phyloP scores from a whole-genome alignment of 2,329 filamentous ascomycete genomes.

The Verticillium albo-atrum region DNA sequence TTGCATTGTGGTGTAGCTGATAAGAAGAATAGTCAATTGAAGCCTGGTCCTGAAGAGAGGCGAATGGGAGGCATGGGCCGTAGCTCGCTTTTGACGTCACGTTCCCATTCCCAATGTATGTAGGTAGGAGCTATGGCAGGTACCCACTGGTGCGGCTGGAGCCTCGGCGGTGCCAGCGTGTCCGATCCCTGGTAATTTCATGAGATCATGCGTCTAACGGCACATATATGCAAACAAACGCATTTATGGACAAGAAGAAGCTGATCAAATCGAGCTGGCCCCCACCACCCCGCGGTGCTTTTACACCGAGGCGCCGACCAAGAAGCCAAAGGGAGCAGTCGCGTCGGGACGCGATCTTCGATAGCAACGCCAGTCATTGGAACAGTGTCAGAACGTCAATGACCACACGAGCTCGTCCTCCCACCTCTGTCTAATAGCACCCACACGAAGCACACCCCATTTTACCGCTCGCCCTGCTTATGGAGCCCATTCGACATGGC shows the following conservation, averaged over 20 bases:
- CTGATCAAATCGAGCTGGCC: background rate
- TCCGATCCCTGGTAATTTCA: no score
- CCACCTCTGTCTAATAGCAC: no score
- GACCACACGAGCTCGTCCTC: no score
- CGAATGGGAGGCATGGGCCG: background rate
- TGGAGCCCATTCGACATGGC: slow-evolving; percentile 60
- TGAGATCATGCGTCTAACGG: no score
- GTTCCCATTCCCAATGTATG: background rate
- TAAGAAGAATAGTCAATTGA: background rate
- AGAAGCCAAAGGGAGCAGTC: background rate
- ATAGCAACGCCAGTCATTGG: background rate
- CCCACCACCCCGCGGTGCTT: background rate
- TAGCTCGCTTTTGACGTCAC: slow-evolving; percentile 1
- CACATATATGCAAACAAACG: no score
- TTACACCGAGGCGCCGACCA: background rate
- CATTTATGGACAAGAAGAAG: no score
- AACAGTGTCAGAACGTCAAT: no score
- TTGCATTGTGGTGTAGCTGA: background rate
- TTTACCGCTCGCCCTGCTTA: slow-evolving; percentile 1
- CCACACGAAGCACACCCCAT: no score
- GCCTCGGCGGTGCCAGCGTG: no score
- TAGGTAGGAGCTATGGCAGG: no score
- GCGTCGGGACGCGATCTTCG: background rate
- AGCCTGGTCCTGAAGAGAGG: background rate
- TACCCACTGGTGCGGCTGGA: no score